Evolutionary conservation across 169 alveolate species (phyloP), one percentile per base, ranked within the genome.

Genomic region (Plasmodium relictum): DNA sequence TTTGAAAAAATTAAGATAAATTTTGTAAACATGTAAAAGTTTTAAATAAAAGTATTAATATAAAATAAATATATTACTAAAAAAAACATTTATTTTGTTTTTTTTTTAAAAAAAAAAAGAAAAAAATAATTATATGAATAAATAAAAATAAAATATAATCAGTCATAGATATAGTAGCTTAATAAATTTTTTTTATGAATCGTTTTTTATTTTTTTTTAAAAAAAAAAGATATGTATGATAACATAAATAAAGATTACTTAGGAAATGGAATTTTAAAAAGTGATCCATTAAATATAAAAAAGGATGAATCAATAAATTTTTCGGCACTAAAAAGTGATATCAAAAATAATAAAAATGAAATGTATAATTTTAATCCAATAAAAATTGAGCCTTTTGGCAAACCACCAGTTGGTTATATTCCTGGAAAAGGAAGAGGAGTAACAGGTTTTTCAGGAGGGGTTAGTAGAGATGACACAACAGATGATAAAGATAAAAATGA

Each of bases 341-440:
- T 9, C n/a, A 76, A 66, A 41, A 76, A 48, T 42, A 76, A 16
- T 18, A 48, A 48, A 63, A 76, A 62, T 22, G 76, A 50, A 4
- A 48, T 76, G 44, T 76, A 62, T 24, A 68, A 52, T 56, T 66
- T 56, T 61, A 69, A 68, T 65, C 9, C 71, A 2, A 58, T 31
- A 14, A 80, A 80, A 45, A 45, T 2, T 3, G 91, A 80, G 16
- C 91, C 91, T 14, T 98, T 96, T 89, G 99, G 99, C n/a, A 97
- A 97, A 41, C 98, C 99, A 24, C 99, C 99, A 9, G 98, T 98
- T 45, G 98, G 98, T 22, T 98, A 98, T 80, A 94, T 98, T 2
- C 98, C 99, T 10, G 99, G 99, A 26, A 92, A 96, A 45, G 99
- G 99, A 12, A 94, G 99, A 86, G 99, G 99, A 58, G 99, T 99